Evolutionary conservation across 2,329 filamentous ascomycete genomes (phyloP), one percentile per base, ranked within the genome.

Genomic region (Ascochyta clinopodiicola): DNA sequence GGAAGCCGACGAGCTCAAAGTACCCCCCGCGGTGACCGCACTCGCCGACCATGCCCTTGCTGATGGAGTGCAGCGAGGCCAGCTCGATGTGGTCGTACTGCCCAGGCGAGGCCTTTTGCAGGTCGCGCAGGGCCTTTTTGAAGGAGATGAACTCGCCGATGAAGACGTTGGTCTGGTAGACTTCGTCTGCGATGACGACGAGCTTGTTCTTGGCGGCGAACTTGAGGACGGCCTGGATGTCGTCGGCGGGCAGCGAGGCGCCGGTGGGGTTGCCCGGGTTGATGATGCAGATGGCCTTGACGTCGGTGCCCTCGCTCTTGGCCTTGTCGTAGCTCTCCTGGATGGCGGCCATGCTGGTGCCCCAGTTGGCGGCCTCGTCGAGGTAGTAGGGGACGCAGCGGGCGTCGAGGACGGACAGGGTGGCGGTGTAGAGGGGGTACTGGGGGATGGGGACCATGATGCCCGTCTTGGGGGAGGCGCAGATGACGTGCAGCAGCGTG

Each of bases 91-190:
- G 76, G 77, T 96, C 90, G 79, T 92, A 98, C 75, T 87, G 88
- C 70, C 87, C 90, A 24, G 79, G 84, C n/a, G 73, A 57, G 48
- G 75, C 75, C 75, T 88, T 82, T 77, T 98, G 94, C 69, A 98
- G 80, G 66, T 89, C 83, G 61, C 93, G 86, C 45, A 99, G 85
- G 36, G 89, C 87, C 68, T 90, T 87, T 82, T 98, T 98, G 88
- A 99, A 98, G 71, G 91, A 96, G 79, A 91, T 87, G 82, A 99
- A 99, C 75, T 94, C 84, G 76, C 95, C 95, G 59, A 90, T 81
- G 79, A 99, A 99, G 68, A 99, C 90, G 78, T 99, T 99, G 73
- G 95, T 98, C 80, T 99, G 95, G 85, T 99, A 99, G 34, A 99
- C 95, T 78, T 99, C 95, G 72, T 99, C 95, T 47, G 95, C 95